Evolutionary conservation across 2,329 filamentous ascomycete genomes (phyloP).

Genomic region (Xylariaceae sp.): DNA sequence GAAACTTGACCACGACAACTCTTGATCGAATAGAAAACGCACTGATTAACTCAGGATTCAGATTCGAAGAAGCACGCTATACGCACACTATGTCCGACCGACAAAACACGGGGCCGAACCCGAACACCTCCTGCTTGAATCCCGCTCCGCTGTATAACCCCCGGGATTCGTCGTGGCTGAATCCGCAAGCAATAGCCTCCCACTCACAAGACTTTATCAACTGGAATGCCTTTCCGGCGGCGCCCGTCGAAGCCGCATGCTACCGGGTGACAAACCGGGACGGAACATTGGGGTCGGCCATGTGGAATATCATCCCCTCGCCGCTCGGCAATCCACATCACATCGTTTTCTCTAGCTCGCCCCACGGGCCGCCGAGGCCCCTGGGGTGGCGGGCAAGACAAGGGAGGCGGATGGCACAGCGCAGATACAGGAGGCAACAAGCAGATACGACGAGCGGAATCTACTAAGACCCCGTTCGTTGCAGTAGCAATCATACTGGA

Average conservation of each 20-base stretch:
- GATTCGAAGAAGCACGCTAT: not conserved
- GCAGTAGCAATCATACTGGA: too few species aligned
- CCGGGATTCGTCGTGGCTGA: not conserved
- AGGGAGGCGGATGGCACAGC: too few species aligned
- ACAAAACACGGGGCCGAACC: not conserved
- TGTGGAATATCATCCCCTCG: too few species aligned
- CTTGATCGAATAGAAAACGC: not conserved
- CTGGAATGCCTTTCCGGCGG: not conserved
- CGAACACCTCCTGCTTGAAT: not conserved
- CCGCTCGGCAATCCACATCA: too few species aligned
- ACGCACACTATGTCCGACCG: not conserved
- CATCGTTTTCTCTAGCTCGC: too few species aligned
- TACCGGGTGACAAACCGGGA: not conserved
- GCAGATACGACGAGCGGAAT: too few species aligned
- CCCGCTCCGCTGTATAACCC: not conserved
- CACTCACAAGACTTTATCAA: not conserved
- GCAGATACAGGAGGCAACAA: too few species aligned
- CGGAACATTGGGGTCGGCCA: not conserved
- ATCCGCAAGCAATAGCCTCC: not conserved
- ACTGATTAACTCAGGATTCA: not conserved
- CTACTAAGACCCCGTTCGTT: too few species aligned
- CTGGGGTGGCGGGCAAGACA: too few species aligned
- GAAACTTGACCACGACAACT: too few species aligned
- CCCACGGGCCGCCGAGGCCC: too few species aligned
- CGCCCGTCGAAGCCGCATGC: not conserved